These are phyloP conservation scores for Boletus tomentosulus DNA, from an alignment of 768 basidiomycete species.

Conservation along the genomic window DNA sequence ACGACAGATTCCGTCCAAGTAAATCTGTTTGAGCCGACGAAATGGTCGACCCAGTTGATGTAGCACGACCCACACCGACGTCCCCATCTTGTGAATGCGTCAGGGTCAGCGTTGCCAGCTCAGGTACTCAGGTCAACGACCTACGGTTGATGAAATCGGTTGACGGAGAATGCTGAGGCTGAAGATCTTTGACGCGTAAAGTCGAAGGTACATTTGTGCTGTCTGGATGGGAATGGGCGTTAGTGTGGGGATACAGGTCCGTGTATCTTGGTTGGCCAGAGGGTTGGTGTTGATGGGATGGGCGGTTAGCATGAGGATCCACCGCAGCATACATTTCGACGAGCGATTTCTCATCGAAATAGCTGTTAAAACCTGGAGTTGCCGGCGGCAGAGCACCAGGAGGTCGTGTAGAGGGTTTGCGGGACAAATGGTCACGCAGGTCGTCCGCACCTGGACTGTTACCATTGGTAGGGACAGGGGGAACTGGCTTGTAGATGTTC, in stretches of 20 bases:
- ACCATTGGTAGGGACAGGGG: constrained; percentile 24
- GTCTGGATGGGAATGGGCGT: constrained; percentile 13
- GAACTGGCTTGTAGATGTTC: constrained; percentile 31
- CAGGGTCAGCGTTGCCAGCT: constrained; percentile 1
- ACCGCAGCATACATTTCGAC: constrained; percentile 24
- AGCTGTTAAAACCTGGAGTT: constrained; percentile 21
- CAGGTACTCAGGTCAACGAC: constrained; percentile 5
- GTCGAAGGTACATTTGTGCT: constrained; percentile 5
- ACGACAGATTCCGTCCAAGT: constrained; percentile 24
- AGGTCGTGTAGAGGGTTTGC: constrained; percentile 25
- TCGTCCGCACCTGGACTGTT: constrained; percentile 12
- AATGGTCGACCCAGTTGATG: constrained; percentile 25
- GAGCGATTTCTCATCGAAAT: constrained; percentile 22
- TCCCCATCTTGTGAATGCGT: constrained; percentile 15
- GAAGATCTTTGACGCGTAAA: constrained; percentile 20
- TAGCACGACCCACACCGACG: constrained; percentile 22
- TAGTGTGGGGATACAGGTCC: constrained; percentile 14
- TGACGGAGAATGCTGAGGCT: constrained; percentile 16
- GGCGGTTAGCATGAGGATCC: constrained; percentile 12
- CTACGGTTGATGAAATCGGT: constrained; percentile 21
- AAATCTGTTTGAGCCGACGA: constrained; percentile 25
- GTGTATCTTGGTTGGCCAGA: constrained; percentile 18
- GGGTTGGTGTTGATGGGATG: constrained; percentile 18
- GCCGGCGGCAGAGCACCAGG: constrained; percentile 27
- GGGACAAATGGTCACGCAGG: constrained; percentile 17